Evolutionary conservation across 305 asterid species (phyloP).

Genomic region (Fraxinus latifolia): DNA sequence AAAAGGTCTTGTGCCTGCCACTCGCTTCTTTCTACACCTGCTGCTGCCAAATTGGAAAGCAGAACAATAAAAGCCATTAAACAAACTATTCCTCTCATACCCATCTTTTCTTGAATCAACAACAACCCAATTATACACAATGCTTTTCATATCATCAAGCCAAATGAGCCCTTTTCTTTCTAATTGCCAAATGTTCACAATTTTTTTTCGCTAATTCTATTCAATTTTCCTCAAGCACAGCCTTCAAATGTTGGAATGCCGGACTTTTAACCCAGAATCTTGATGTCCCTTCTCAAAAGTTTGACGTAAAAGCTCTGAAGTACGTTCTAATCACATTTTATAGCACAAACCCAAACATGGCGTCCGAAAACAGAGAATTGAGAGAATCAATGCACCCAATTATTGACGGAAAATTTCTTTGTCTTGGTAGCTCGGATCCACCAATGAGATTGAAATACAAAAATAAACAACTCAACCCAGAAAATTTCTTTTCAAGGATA

Average conservation of each 20-base stretch:
- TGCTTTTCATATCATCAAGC: conserved; percentile 23
- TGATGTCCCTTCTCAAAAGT: conserved; percentile 23
- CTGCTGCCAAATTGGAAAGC: conserved; percentile 37
- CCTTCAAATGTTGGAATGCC: conserved; percentile 24
- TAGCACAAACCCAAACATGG: conserved; percentile 14
- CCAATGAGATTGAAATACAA: conserved; percentile 4
- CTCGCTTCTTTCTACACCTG: conserved; percentile 38
- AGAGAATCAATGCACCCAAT: conserved; percentile 21
- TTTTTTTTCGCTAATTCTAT: conserved; percentile 18
- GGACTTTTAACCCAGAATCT: conserved; percentile 24
- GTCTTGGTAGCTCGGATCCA: conserved; percentile 30
- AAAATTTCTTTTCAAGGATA: conserved; percentile 18
- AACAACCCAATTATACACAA: conserved; percentile 23
- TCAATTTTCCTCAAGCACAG: conserved; percentile 21
- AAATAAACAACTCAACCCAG: conserved; percentile 29
- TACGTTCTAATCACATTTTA: not conserved
- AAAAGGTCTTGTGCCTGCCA: conserved; percentile 36
- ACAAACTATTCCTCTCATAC: conserved; percentile 22
- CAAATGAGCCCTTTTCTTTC: conserved; percentile 1
- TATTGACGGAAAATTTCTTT: not conserved
- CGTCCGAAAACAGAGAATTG: conserved; percentile 19
- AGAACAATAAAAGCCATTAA: conserved; percentile 40
- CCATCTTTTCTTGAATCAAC: conserved; percentile 36
- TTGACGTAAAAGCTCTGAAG: conserved; percentile 11
- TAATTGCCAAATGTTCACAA: not conserved